Conservation (phyloP, 371 early-diverging fungal species). For the Massospora cicadina region DNA sequence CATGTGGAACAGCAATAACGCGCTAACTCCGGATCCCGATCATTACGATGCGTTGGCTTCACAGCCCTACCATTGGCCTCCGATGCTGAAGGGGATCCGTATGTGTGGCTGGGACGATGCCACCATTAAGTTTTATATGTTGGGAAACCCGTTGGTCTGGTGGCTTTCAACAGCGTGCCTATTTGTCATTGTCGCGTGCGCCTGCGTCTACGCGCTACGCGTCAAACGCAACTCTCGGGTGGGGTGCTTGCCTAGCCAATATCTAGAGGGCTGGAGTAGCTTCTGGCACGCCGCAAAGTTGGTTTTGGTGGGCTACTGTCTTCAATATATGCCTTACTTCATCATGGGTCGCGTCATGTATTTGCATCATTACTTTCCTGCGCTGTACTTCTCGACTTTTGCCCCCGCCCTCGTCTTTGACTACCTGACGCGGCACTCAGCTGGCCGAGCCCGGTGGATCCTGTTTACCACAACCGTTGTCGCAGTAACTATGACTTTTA, state of each 20-base stretch:
- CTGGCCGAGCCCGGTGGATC: constrained; percentile 12
- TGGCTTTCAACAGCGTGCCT: constrained; percentile 67
- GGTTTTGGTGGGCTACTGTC: constrained; percentile 75
- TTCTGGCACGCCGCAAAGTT: constrained; percentile 52
- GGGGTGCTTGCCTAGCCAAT: constrained; percentile 16
- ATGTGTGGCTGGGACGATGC: constrained; percentile 95
- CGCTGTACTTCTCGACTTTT: constrained; percentile 86
- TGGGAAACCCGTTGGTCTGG: constrained; percentile 96
- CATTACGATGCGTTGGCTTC: constrained; percentile 84
- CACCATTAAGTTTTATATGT: constrained; percentile 78
- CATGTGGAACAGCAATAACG: constrained; percentile 97
- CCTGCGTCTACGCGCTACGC: constrained; percentile 38
- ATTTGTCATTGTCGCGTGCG: constrained; percentile 23
- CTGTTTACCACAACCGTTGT: not conserved
- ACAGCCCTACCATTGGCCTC: constrained; percentile 87
- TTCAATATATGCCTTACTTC: constrained; percentile 95
- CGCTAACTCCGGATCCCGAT: constrained; percentile 90
- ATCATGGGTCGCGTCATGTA: constrained; percentile 96
- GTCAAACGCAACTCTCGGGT: constrained; percentile 48
- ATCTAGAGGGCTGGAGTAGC: constrained; percentile 45
- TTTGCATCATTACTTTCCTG: constrained; percentile 97
- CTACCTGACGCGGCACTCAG: constrained; percentile 25
- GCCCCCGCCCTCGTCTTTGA: constrained; percentile 54
- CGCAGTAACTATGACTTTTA: not conserved
- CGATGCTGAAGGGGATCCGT: constrained; percentile 77